Percentiles rank a stretch among this genome's conserved stretches.
Conservation (phyloP, 257 asterid genomes). For the Lavandula angustifolia region DNA sequence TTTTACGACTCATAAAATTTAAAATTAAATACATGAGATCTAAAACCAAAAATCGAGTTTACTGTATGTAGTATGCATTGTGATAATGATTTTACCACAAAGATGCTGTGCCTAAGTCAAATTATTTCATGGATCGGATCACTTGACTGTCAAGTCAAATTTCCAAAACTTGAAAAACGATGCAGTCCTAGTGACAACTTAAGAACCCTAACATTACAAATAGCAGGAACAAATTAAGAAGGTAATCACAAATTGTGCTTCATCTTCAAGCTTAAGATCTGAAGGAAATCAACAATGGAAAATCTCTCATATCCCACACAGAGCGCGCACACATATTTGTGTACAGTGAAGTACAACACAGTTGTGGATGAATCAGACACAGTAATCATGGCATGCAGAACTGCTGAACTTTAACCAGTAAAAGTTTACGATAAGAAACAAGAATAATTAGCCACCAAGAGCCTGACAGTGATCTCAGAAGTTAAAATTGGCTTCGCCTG, state of each 20-base stretch:
- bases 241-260: constrained; percentile 9
- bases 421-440: constrained; percentile 21
- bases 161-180: no score
- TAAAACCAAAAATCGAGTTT: no score
- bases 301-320: constrained; percentile 21
- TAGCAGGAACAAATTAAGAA: no score
- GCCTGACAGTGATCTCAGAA: constrained; percentile 43
- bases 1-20: no score
- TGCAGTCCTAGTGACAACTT: no score
- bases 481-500: constrained; percentile 86
- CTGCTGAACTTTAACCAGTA: constrained; percentile 32
- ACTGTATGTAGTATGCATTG: no score
- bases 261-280: constrained; percentile 14
- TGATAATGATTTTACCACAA: no score
- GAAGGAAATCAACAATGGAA: constrained; percentile 9
- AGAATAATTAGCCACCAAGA: constrained; percentile 17
- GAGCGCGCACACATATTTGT: constrained; percentile 7
- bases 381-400: constrained; percentile 20
- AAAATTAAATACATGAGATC: no score
- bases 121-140: no score
- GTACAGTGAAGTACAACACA: constrained; percentile 16
- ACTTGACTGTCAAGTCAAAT: no score
- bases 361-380: constrained; percentile 29
- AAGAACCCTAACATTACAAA: no score
- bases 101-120: no score